Percentiles rank a stretch among this genome's conserved stretches.
Evolutionary conservation across 2,329 filamentous ascomycete genomes (phyloP).

Genomic region (Trichoderma lentiforme): DNA sequence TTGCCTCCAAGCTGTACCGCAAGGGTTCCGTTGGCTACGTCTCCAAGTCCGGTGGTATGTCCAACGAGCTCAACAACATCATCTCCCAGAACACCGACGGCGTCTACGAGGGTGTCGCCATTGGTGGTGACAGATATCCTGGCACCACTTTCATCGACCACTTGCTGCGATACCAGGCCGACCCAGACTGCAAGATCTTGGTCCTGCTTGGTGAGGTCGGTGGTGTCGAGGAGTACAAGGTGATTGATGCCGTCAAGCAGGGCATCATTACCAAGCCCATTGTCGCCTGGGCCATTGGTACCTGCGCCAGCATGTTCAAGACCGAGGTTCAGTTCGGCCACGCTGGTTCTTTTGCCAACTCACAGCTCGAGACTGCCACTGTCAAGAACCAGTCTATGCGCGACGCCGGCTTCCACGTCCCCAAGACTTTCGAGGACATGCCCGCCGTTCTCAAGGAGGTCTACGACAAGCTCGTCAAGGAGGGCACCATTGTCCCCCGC

Average conservation of each 20-base stretch:
- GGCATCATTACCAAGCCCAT: constrained; percentile 97
- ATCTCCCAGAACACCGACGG: constrained; percentile 93
- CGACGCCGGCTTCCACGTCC: constrained; percentile 90
- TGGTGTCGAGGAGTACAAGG: constrained; percentile 99
- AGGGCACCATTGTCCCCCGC: constrained; percentile 80
- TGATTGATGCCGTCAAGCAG: constrained; percentile 95
- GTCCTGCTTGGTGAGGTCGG: constrained; percentile 95
- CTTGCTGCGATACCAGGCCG: constrained; percentile 90
- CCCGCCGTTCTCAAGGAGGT: constrained; percentile 72
- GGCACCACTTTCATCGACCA: constrained; percentile 99
- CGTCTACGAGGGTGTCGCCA: constrained; percentile 98
- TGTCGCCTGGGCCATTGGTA: constrained; percentile 98
- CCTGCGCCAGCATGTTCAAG: constrained; percentile 99
- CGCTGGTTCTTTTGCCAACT: constrained; percentile 98
- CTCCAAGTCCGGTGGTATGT: constrained; percentile 99
- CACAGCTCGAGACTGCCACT: constrained; percentile 93
- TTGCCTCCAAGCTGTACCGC: constrained; percentile 99
- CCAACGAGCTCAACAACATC: constrained; percentile 99
- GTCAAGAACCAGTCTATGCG: constrained; percentile 97
- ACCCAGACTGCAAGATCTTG: constrained; percentile 97
- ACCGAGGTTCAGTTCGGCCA: constrained; percentile 99
- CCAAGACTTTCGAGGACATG: constrained; percentile 95
- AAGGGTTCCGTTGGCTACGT: constrained; percentile 98
- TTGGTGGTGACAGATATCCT: constrained; percentile 98
- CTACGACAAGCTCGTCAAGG: constrained; percentile 83